Evolutionary conservation across 129 eudicot species (phyloP), one percentile per base, ranked within the genome.

Genomic region (Artemisia annua): DNA sequence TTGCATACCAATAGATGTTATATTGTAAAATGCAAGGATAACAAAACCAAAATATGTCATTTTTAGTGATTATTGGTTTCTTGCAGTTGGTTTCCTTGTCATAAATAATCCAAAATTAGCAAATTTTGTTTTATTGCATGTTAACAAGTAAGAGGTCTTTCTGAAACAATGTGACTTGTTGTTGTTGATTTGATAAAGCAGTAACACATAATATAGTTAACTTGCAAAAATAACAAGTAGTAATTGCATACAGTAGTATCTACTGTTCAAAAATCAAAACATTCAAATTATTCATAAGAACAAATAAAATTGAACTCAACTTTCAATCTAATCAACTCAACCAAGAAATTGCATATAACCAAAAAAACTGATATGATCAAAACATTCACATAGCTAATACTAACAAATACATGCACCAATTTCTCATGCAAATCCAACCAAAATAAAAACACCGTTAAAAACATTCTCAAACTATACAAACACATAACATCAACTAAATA

Each of bases 1-100:
- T 13, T 63, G 50, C 78, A 63, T 22, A 60, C 69, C 69, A 63
- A 63, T 50, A 5, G 32, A 50, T 50, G n/a, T 39, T 64, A 48
- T 46, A 20, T 53, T 6, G 12, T 9, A 56, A 55, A 28, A 30
- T 15, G 26, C 53, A 73, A 63, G 50, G 49, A 49, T 7, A 35
- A 39, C 35, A 39, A 7, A 39, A 39, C 46, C 6, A 49, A 30
- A 17, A 3, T 32, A 30, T 50, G 53, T 5, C 15, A 11, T 14
- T 66, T 19, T 13, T 46, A 17, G 63, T 35, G 72, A 64, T 19
- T 53, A 30, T 20, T 35, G 72, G 79, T 52, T 19, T 53, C 48
- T 35, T 14, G 72, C 19, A 1, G 2, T 19, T 70, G 24, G 58
- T 18, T 19, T 67, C 32, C 65, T 70, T 70, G 20, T 54, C 49